A percentile compares a stretch with the other conserved stretches of the same genome.
These are phyloP conservation scores for Globisporangium viniferum DNA, from an alignment of 352 stramenopile genomes.

Conservation along the genomic window DNA sequence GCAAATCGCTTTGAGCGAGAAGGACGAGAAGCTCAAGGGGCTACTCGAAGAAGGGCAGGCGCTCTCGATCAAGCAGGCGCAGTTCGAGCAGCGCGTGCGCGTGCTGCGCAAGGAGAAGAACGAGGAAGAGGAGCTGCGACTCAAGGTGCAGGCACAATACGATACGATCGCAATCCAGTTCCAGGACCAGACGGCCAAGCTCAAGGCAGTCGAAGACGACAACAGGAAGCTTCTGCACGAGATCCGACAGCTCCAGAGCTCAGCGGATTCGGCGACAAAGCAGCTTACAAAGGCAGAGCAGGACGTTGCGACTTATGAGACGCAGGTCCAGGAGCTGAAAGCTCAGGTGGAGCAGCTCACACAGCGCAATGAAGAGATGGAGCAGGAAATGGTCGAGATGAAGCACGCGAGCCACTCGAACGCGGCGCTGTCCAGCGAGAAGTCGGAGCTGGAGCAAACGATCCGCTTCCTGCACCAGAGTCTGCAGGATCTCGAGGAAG, in stretches of 20 bases:
- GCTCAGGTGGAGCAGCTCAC: constrained; percentile 27
- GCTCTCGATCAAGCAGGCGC: constrained; percentile 73
- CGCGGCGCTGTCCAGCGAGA: constrained; percentile 46
- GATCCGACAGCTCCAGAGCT: constrained; percentile 26
- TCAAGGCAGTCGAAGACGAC: constrained; percentile 50
- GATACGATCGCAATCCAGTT: constrained; percentile 46
- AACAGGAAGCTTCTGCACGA: constrained; percentile 40
- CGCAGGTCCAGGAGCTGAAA: constrained; percentile 25
- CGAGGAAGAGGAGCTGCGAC: constrained; percentile 57
- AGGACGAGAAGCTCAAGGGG: constrained; percentile 66
- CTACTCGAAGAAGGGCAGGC: constrained; percentile 74
- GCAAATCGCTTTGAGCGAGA: constrained; percentile 63
- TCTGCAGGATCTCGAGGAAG: constrained; percentile 48
- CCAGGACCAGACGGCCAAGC: constrained; percentile 41
- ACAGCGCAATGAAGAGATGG: constrained; percentile 30
- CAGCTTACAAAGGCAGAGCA: constrained; percentile 37
- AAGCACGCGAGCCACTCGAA: constrained; percentile 47
- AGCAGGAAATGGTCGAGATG: constrained; percentile 34
- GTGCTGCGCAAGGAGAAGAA: constrained; percentile 77
- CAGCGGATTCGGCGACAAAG: constrained; percentile 19
- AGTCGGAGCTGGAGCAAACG: constrained; percentile 54
- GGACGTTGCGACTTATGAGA: constrained; percentile 14
- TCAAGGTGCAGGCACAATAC: constrained; percentile 50
- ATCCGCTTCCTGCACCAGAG: constrained; percentile 62
- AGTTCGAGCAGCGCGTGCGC: constrained; percentile 67